Conservation (phyloP, 2,329 filamentous ascomycete species). For the Fusarium nematophilum region DNA sequence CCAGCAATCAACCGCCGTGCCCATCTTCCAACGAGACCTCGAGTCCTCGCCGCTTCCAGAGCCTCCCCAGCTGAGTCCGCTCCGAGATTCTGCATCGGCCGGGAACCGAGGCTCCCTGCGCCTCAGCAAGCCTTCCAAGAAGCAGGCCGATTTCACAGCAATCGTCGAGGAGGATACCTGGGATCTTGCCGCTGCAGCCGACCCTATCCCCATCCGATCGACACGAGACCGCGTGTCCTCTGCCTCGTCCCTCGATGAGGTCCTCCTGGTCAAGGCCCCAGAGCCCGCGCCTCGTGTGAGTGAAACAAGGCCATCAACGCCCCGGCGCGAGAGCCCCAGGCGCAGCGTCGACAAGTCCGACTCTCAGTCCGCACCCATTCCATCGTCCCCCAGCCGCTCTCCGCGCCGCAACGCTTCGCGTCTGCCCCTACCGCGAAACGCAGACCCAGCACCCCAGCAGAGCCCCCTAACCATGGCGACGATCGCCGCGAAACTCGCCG, state of each 20-base stretch:
- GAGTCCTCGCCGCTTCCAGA: slow-evolving; percentile 60
- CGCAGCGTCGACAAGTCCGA: slow-evolving; percentile 19
- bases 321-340: slow-evolving; percentile 32
- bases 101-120: slow-evolving; percentile 57
- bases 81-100: slow-evolving; percentile 63
- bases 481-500: slow-evolving; percentile 72
- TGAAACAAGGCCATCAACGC: slow-evolving; percentile 24
- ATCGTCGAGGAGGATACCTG: slow-evolving; percentile 61
- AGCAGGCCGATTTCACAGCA: slow-evolving; percentile 57
- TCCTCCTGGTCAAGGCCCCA: slow-evolving; percentile 43
- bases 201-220: slow-evolving; percentile 10
- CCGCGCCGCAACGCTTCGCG: slow-evolving; percentile 37
- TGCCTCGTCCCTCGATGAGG: slow-evolving; percentile 49
- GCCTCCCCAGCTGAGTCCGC: slow-evolving; percentile 61
- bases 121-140: slow-evolving; percentile 40
- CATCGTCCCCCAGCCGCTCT: slow-evolving; percentile 29
- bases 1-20: slow-evolving; percentile 54
- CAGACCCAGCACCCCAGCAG: slow-evolving; percentile 59
- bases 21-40: slow-evolving; percentile 40
- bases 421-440: slow-evolving; percentile 48
- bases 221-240: slow-evolving; percentile 43
- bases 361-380: slow-evolving; percentile 24
- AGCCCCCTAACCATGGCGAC: slow-evolving; percentile 70
- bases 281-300: slow-evolving; percentile 25
- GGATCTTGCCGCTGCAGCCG: slow-evolving; percentile 51